A percentile compares a stretch with the other conserved stretches of the same genome.
These are phyloP conservation scores for Fomitopsis schrenkii DNA, from an alignment of 1,284 basidiomycete genomes.

Conservation along the genomic window DNA sequence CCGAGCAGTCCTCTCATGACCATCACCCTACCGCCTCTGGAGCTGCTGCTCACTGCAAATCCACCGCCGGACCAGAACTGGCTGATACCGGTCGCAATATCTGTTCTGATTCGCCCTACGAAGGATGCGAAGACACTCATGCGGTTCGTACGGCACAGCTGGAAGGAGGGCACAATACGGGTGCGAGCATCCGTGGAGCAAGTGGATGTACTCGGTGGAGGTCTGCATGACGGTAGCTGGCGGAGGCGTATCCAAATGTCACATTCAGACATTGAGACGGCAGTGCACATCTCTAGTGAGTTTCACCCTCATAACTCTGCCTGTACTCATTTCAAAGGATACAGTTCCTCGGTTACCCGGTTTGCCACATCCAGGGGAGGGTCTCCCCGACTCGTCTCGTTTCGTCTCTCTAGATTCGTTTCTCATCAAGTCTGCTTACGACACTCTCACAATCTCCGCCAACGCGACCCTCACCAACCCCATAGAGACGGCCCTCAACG, in stretches of 20 bases:
- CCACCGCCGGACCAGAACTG: constrained; percentile 53
- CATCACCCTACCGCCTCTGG: constrained; percentile 42
- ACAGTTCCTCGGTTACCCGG: constrained; percentile 64
- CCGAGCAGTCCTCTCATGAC: constrained; percentile 39
- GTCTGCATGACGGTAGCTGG: constrained; percentile 43
- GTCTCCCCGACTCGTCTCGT: constrained; percentile 52
- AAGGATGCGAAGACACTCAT: constrained; percentile 44
- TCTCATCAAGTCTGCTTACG: constrained; percentile 42
- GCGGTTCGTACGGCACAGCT: constrained; percentile 53
- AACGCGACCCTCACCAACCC: constrained; percentile 60
- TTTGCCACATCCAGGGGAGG: constrained; percentile 53
- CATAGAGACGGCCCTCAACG: constrained; percentile 37
- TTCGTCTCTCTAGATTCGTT: constrained; percentile 60
- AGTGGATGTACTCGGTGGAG: constrained; percentile 50
- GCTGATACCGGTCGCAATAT: constrained; percentile 51
- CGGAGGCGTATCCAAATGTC: constrained; percentile 38
- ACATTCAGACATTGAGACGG: constrained; percentile 41
- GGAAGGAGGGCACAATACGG: constrained; percentile 48
- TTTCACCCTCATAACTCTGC: constrained; percentile 6
- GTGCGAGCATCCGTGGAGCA: constrained; percentile 39
- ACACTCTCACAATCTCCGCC: constrained; percentile 45
- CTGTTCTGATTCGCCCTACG: constrained; percentile 52
- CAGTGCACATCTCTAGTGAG: constrained; percentile 51
- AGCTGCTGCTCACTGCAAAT: constrained; percentile 53
- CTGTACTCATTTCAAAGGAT: constrained; percentile 7